Evolutionary conservation across 2,329 filamentous ascomycete genomes (phyloP).

Genomic region (Eutypella sp.): DNA sequence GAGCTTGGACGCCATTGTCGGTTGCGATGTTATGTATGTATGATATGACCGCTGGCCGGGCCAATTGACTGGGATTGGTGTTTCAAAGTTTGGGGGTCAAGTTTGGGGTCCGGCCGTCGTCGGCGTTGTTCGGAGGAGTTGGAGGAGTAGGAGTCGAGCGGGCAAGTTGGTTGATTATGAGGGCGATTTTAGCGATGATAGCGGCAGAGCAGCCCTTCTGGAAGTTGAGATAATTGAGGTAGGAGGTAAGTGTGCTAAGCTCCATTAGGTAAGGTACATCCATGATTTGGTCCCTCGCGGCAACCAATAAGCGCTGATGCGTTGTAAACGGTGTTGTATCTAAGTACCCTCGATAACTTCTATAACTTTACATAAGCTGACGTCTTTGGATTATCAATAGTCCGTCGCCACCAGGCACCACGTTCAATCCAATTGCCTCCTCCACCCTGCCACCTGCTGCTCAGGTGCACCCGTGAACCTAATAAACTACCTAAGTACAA

Average conservation of each 20-base stretch:
- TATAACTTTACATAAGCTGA: too few relatives aligned
- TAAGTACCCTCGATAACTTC: background rate
- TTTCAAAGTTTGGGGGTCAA: conserved; percentile 6
- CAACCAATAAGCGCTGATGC: background rate
- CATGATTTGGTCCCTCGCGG: background rate
- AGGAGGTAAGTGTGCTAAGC: background rate
- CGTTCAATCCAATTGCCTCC: background rate
- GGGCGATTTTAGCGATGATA: too few relatives aligned
- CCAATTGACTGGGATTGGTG: conserved; percentile 38
- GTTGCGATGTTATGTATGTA: too few relatives aligned
- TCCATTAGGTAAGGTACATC: background rate
- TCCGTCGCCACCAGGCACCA: background rate
- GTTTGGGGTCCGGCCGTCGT: background rate
- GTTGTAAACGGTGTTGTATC: background rate
- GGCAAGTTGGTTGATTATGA: too few relatives aligned
- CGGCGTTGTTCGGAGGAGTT: background rate
- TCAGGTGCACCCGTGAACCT: too few relatives aligned
- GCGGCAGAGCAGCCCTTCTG: too few relatives aligned
- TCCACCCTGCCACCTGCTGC: background rate
- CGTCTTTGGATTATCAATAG: background rate
- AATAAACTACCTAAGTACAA: too few relatives aligned
- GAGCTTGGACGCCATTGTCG: conserved; percentile 58
- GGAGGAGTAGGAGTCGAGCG: background rate
- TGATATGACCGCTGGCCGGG: conserved; percentile 27
- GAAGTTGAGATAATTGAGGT: background rate